phyloP scores from a whole-genome alignment of 2,329 filamentous ascomycete species.

The Lithohypha guttulata region DNA sequence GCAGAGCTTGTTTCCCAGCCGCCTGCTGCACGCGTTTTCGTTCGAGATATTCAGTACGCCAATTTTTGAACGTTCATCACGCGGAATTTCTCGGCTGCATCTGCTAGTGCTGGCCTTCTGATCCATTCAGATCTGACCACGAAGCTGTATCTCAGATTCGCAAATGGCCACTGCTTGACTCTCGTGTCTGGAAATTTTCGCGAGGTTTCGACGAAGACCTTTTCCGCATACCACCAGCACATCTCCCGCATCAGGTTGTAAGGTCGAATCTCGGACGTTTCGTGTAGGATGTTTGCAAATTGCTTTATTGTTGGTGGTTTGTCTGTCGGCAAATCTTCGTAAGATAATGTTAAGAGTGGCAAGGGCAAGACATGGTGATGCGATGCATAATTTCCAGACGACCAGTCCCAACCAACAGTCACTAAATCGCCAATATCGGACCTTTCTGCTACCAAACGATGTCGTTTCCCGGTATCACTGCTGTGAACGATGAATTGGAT shows the following conservation, averaged over 20 bases:
- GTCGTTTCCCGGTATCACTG: conserved; percentile 10
- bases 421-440: conserved; percentile 16
- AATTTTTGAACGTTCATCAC: conserved; percentile 12
- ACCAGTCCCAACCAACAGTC: conserved; percentile 8
- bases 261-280: conserved; percentile 10
- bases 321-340: conserved; percentile 5
- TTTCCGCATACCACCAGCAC: conserved; percentile 21
- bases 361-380: conserved; percentile 17
- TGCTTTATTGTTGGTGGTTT: conserved; percentile 9
- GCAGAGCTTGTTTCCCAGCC: too few species aligned
- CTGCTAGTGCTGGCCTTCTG: conserved; percentile 9
- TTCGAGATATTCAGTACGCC: too few species aligned
- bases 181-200: conserved; percentile 9
- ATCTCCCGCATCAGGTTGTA: conserved; percentile 16
- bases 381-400: conserved; percentile 12
- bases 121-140: conserved; percentile 16
- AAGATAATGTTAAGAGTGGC: conserved; percentile 15
- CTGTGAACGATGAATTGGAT: conserved; percentile 18
- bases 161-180: conserved; percentile 18
- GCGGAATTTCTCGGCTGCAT: conserved; percentile 15
- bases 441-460: conserved; percentile 14
- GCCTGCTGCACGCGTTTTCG: too few species aligned
- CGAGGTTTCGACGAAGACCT: conserved; percentile 12
- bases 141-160: conserved; percentile 18
- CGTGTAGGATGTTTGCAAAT: conserved; percentile 12